Percentiles rank a stretch among this genome's conserved stretches.
Conservation (phyloP, 1,284 basidiomycete genomes). For the Vanrija sp. region DNA sequence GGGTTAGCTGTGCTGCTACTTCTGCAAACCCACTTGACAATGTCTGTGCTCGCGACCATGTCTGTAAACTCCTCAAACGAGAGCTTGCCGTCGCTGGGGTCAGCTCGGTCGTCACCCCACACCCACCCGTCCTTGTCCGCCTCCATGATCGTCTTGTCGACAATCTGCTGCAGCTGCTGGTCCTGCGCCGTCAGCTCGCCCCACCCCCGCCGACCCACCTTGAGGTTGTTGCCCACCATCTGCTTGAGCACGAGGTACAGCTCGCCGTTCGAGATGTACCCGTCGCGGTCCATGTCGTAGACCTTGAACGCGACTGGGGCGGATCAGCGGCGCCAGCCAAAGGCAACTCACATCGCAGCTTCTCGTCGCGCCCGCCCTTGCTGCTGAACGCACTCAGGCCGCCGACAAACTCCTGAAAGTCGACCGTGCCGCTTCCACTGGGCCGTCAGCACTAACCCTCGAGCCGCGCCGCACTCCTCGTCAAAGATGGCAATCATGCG, state of each 20-base stretch:
- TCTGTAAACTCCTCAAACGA: conserved; percentile 94
- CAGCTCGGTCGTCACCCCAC: background rate
- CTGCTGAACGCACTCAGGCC: conserved; percentile 96
- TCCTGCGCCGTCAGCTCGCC: conserved; percentile 57
- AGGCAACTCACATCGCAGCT: conserved; percentile 73
- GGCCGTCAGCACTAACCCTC: background rate
- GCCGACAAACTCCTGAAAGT: conserved; percentile 98
- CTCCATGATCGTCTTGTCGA: conserved; percentile 99
- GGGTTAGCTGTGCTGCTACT: conserved; percentile 59
- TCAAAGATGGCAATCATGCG: conserved; percentile 99
- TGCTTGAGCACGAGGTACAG: conserved; percentile 98
- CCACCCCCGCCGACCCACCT: conserved; percentile 55
- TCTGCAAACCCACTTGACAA: conserved; percentile 39
- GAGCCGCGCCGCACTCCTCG: conserved; percentile 72
- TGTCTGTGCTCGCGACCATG: conserved; percentile 91
- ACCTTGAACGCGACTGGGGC: conserved; percentile 89
- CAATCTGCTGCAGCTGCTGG: conserved; percentile 98
- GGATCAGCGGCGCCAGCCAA: background rate
- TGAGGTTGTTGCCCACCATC: conserved; percentile 99
- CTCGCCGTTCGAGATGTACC: conserved; percentile 97
- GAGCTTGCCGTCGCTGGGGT: conserved; percentile 77
- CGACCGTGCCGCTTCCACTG: conserved; percentile 94
- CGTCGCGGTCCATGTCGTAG: conserved; percentile 97
- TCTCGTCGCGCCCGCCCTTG: conserved; percentile 93
- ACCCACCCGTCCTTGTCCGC: conserved; percentile 82